phyloP scores from a whole-genome alignment of 805 yeast species.

The Suhomyces kilbournensis region DNA sequence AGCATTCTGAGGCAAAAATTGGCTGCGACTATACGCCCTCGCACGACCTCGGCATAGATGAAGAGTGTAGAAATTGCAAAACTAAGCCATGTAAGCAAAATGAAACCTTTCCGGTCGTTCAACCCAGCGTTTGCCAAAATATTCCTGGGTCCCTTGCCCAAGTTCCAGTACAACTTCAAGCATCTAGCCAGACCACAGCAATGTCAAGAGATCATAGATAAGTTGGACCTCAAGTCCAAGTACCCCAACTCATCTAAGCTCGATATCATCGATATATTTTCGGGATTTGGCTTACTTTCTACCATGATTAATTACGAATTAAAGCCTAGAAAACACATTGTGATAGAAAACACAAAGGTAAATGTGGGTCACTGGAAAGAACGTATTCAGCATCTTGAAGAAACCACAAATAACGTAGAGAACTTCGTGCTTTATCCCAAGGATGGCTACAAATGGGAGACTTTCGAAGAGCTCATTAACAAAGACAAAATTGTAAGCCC shows the following conservation, averaged over 20 bases:
- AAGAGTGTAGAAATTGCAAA: neutral
- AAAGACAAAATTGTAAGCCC: slow-evolving; percentile 42
- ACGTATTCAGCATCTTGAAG: slow-evolving; percentile 20
- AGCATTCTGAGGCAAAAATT: neutral
- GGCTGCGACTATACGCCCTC: neutral
- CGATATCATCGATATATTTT: slow-evolving; percentile 57
- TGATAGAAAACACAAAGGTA: slow-evolving; percentile 52
- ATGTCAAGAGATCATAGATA: slow-evolving; percentile 44
- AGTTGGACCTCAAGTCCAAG: slow-evolving; percentile 39
- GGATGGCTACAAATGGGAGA: slow-evolving; percentile 69
- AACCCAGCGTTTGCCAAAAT: slow-evolving; percentile 27
- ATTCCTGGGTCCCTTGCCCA: slow-evolving; percentile 18
- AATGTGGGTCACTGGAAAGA: slow-evolving; percentile 26
- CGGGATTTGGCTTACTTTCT: slow-evolving; percentile 61
- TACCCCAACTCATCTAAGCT: slow-evolving; percentile 36
- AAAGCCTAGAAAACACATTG: slow-evolving; percentile 59
- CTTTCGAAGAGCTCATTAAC: slow-evolving; percentile 50
- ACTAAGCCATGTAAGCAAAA: neutral
- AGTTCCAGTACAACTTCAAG: slow-evolving; percentile 25
- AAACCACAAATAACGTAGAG: slow-evolving; percentile 23
- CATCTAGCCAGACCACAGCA: slow-evolving; percentile 18
- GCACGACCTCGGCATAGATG: neutral
- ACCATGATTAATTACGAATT: slow-evolving; percentile 57
- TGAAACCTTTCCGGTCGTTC: slow-evolving; percentile 13
- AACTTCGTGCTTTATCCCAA: slow-evolving; percentile 30